A percentile compares a stretch with the other conserved stretches of the same genome.
These are phyloP conservation scores for Ogataea degrootiae DNA, from an alignment of 805 yeast genomes.

Conservation along the genomic window DNA sequence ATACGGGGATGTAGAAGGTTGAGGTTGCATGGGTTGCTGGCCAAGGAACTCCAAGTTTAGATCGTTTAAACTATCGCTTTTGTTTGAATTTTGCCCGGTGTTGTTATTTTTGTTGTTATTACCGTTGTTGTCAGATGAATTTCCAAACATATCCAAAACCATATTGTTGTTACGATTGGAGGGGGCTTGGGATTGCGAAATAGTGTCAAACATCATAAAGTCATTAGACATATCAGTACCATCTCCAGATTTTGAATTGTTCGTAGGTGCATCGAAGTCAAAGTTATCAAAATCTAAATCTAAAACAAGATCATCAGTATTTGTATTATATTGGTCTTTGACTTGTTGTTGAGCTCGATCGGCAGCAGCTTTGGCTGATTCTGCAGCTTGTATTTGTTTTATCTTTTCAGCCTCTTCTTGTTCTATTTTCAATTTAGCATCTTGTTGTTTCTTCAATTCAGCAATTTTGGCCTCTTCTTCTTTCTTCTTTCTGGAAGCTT, in stretches of 20 bases:
- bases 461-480: conserved; percentile 14
- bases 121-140: neutral
- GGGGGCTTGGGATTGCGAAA: neutral
- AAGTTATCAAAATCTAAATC: conserved; percentile 27
- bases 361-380: neutral
- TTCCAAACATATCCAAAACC: neutral
- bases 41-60: conserved; percentile 24
- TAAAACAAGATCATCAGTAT: conserved; percentile 23
- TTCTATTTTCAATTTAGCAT: conserved; percentile 6
- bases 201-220: conserved; percentile 15
- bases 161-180: neutral
- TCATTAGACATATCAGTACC: conserved; percentile 7
- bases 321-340: conserved; percentile 2
- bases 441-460: conserved; percentile 12
- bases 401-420: conserved; percentile 3
- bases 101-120: neutral
- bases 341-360: neutral
- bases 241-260: neutral
- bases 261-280: conserved; percentile 16
- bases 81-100: neutral
- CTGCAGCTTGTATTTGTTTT: neutral
- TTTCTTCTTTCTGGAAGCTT: conserved; percentile 12
- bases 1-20: neutral
- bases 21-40: conserved; percentile 2
- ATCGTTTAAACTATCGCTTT: conserved; percentile 11